Percentiles rank a stretch among this genome's conserved stretches.
Conservation (phyloP, 805 yeast genomes). For the Teunomyces kruisii region DNA sequence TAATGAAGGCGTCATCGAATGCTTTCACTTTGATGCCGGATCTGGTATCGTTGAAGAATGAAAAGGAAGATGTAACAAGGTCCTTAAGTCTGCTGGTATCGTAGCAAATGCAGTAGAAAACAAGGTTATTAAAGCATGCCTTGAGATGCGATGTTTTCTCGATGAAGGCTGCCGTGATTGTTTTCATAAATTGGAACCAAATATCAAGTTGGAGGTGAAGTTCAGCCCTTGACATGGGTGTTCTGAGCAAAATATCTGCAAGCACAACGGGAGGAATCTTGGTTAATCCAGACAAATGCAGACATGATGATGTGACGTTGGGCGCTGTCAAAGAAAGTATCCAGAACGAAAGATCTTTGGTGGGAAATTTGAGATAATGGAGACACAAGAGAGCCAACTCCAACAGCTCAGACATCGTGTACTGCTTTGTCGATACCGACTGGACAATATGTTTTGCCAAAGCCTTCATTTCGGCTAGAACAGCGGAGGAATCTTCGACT, state of each 20-base stretch:
- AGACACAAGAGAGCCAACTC: slow-evolving; percentile 3
- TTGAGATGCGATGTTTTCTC: slow-evolving; percentile 18
- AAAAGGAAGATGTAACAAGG: slow-evolving; percentile 17
- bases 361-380: not conserved
- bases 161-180: slow-evolving; percentile 21
- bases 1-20: slow-evolving; percentile 16
- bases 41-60: slow-evolving; percentile 15
- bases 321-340: slow-evolving; percentile 31
- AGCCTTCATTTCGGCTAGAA: not conserved
- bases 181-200: slow-evolving; percentile 29
- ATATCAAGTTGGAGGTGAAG: slow-evolving; percentile 34
- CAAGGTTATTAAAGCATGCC: slow-evolving; percentile 24
- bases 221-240: slow-evolving; percentile 34
- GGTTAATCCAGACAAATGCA: slow-evolving; percentile 23
- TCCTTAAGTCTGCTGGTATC: slow-evolving; percentile 20
- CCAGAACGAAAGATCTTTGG: slow-evolving; percentile 22
- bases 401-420: not conserved
- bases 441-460: not conserved
- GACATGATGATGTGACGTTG: slow-evolving; percentile 32
- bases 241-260: slow-evolving; percentile 37
- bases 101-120: slow-evolving; percentile 26
- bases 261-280: slow-evolving; percentile 40
- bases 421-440: not conserved
- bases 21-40: slow-evolving; percentile 21
- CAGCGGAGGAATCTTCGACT: not conserved